These are phyloP conservation scores for Eimeria brunetti DNA, from an alignment of 169 alveolate species.

Conservation along the genomic window DNA sequence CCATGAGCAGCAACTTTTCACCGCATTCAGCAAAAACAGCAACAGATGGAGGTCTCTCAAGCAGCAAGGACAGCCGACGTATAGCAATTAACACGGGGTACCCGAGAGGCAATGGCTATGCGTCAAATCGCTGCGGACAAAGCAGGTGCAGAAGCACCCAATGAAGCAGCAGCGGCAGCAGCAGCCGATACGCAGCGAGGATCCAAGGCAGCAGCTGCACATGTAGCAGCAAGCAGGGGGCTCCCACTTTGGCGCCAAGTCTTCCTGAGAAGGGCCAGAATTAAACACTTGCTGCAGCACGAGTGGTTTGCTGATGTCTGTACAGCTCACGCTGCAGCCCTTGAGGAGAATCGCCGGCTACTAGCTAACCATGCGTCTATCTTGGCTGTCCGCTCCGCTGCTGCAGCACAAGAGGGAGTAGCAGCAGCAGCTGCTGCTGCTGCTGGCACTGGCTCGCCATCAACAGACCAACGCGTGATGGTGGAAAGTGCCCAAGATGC, in stretches of 20 bases:
- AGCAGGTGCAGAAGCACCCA: not conserved
- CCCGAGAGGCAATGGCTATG: slow-evolving; percentile 12
- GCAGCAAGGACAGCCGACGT: slow-evolving; percentile 12
- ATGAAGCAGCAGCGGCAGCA: not conserved
- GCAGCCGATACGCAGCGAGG: not conserved
- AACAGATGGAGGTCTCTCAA: slow-evolving; percentile 10
- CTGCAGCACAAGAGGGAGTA: slow-evolving; percentile 48
- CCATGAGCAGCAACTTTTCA: not conserved
- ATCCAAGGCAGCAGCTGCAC: not conserved
- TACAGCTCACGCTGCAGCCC: slow-evolving; percentile 69
- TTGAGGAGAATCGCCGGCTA: slow-evolving; percentile 67
- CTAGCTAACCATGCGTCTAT: slow-evolving; percentile 54
- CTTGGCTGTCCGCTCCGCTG: slow-evolving; percentile 62
- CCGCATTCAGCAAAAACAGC: not conserved
- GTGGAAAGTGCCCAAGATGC: slow-evolving; percentile 26
- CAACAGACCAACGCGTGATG: slow-evolving; percentile 13
- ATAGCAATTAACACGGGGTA: not conserved
- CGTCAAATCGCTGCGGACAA: not conserved
- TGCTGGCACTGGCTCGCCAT: slow-evolving; percentile 26
- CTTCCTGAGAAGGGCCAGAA: slow-evolving; percentile 34
- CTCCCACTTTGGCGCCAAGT: slow-evolving; percentile 60
- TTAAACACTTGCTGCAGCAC: slow-evolving; percentile 67
- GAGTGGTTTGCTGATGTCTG: slow-evolving; percentile 73
- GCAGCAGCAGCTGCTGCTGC: slow-evolving; percentile 23
- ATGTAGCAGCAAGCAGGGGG: not conserved